These are phyloP conservation scores for Anacardium occidentale DNA, from an alignment of 345 rosid species.

Conservation along the genomic window DNA sequence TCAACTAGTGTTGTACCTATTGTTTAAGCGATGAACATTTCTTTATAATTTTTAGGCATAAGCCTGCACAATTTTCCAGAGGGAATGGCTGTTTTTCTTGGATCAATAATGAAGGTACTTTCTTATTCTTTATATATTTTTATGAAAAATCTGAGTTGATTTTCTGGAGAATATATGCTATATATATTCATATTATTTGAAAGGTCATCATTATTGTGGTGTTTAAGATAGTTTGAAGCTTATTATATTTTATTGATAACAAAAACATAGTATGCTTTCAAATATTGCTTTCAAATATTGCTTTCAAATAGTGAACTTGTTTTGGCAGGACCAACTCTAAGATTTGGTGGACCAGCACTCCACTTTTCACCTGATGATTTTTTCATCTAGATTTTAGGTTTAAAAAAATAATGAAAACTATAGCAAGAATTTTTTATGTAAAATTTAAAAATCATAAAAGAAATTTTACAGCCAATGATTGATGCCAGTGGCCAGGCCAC, in stretches of 20 bases:
- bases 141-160: neutral
- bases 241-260: neutral
- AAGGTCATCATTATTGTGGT: neutral
- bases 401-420: neutral
- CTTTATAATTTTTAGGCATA: slow-evolving; percentile 56
- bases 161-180: neutral
- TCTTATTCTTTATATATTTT: neutral
- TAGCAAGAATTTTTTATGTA: too few species aligned
- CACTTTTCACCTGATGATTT: neutral
- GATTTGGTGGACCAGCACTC: neutral
- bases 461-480: neutral
- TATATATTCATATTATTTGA: neutral
- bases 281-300: neutral
- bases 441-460: neutral
- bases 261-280: neutral
- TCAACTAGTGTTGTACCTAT: neutral
- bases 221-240: neutral
- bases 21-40: slow-evolving; percentile 14
- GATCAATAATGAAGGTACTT: slow-evolving; percentile 92
- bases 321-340: neutral
- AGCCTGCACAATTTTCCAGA: slow-evolving; percentile 99
- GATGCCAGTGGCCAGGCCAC: neutral
- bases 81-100: slow-evolving; percentile 98
- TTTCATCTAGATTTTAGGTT: neutral
- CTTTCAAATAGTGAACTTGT: neutral